Evolutionary conservation across 352 stramenopile species (phyloP).

Genomic region (Elongisporangium anandrum): DNA sequence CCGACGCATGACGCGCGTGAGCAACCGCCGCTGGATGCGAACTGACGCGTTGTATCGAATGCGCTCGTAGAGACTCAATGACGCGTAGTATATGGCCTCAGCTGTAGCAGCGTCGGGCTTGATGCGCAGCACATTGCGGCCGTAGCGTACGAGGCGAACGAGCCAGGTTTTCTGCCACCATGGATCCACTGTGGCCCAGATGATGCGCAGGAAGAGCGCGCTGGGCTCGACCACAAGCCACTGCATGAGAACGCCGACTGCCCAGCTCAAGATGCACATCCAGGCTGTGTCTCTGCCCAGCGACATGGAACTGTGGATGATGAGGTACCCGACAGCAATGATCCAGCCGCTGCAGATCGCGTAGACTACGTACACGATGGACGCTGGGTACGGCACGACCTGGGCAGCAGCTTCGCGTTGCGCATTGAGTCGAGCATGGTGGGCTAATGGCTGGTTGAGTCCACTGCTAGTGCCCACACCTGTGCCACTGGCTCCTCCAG

Average conservation of each 20-base stretch:
- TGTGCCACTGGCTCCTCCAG: not conserved
- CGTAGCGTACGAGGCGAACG: slow-evolving; percentile 33
- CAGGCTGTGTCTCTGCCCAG: slow-evolving; percentile 46
- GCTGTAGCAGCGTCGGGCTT: slow-evolving; percentile 20
- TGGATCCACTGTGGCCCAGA: slow-evolving; percentile 40
- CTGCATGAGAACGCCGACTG: slow-evolving; percentile 40
- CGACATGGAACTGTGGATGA: slow-evolving; percentile 37
- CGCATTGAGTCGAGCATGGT: not conserved
- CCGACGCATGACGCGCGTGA: slow-evolving; percentile 43
- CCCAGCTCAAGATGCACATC: slow-evolving; percentile 47
- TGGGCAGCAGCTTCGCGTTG: slow-evolving; percentile 7
- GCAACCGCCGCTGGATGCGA: slow-evolving; percentile 54
- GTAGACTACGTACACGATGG: slow-evolving; percentile 57
- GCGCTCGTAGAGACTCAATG: slow-evolving; percentile 61
- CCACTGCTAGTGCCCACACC: not conserved
- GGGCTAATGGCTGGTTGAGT: not conserved
- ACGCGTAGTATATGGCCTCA: slow-evolving; percentile 30
- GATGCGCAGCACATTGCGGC: slow-evolving; percentile 46
- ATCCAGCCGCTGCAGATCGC: slow-evolving; percentile 36
- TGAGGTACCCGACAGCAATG: slow-evolving; percentile 29
- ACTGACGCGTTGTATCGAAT: slow-evolving; percentile 66
- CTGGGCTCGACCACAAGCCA: slow-evolving; percentile 42
- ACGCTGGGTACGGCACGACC: slow-evolving; percentile 59
- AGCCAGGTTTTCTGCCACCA: slow-evolving; percentile 55
- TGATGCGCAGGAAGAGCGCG: slow-evolving; percentile 42